Conservation (phyloP, 179 eudicot genomes). For the Silene noctiflora region DNA sequence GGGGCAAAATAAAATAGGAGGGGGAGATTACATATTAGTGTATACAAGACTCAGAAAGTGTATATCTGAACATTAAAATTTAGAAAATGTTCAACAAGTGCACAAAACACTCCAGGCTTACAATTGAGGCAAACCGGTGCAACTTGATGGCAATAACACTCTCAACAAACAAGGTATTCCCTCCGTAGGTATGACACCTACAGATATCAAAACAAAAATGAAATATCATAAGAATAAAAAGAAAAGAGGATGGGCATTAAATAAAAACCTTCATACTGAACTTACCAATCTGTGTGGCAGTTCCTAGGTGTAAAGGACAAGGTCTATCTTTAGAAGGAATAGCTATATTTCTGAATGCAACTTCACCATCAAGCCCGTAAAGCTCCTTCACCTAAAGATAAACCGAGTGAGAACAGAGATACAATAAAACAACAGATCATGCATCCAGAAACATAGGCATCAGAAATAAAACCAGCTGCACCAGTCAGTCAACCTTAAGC, state of each 20-base stretch:
- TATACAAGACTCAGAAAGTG: not conserved
- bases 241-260: not conserved
- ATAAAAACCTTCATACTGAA: constrained; percentile 2
- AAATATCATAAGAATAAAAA: not conserved
- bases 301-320: constrained; percentile 83
- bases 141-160: constrained; percentile 79
- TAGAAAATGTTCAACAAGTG: not conserved
- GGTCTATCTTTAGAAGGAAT: constrained; percentile 81
- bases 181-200: constrained; percentile 96
- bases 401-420: not conserved
- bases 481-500: constrained; percentile 54
- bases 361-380: constrained; percentile 76
- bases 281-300: constrained; percentile 97
- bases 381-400: constrained; percentile 79
- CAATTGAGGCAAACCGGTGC: constrained; percentile 80
- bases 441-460: constrained; percentile 4
- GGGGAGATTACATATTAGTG: not conserved
- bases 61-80: not conserved
- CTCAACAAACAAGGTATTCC: constrained; percentile 89
- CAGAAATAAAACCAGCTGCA: not conserved
- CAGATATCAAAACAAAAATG: constrained; percentile 10
- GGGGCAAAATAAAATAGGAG: not conserved
- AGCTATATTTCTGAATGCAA: constrained; percentile 76
- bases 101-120: constrained; percentile 36
- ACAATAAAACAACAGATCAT: not conserved